Evolutionary conservation across 2,329 filamentous ascomycete genomes (phyloP).

Genomic region (Periconia sp.): DNA sequence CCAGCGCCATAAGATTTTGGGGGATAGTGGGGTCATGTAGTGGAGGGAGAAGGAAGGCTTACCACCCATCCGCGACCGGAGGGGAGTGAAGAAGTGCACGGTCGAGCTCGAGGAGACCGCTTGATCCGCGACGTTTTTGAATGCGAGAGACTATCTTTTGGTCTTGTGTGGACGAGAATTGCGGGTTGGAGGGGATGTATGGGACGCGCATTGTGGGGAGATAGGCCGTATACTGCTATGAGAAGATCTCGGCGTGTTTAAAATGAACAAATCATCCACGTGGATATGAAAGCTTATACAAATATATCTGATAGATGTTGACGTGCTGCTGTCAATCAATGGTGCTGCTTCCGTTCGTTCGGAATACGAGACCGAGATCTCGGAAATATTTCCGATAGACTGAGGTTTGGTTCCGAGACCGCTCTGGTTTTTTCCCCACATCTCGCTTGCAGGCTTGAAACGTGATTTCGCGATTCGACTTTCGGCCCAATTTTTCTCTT

Average conservation of each 20-base stretch:
- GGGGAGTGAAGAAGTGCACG: constrained; percentile 57
- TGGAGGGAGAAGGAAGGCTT: constrained; percentile 5
- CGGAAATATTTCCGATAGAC: constrained; percentile 6
- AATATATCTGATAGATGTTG: neutral
- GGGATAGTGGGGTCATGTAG: neutral
- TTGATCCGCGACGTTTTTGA: constrained; percentile 53
- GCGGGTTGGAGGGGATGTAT: constrained; percentile 55
- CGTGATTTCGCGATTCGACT: no score
- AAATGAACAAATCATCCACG: no score
- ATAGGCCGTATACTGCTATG: neutral
- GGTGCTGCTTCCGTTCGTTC: neutral
- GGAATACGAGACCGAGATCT: neutral
- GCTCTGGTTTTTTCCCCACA: neutral
- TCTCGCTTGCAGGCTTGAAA: neutral
- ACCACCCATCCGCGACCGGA: constrained; percentile 59
- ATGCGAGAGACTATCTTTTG: constrained; percentile 55
- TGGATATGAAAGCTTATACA: no score
- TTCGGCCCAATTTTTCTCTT: no score
- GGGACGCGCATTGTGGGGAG: constrained; percentile 53
- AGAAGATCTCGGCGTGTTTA: neutral
- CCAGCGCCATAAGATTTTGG: no score
- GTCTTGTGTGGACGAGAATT: constrained; percentile 50
- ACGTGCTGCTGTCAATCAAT: neutral
- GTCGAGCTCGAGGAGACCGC: constrained; percentile 56
- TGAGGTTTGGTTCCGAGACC: neutral